Base-by-base conservation (phyloP, 1,139 yeast genomes). In the Meyerozyma athensensis region DNA sequence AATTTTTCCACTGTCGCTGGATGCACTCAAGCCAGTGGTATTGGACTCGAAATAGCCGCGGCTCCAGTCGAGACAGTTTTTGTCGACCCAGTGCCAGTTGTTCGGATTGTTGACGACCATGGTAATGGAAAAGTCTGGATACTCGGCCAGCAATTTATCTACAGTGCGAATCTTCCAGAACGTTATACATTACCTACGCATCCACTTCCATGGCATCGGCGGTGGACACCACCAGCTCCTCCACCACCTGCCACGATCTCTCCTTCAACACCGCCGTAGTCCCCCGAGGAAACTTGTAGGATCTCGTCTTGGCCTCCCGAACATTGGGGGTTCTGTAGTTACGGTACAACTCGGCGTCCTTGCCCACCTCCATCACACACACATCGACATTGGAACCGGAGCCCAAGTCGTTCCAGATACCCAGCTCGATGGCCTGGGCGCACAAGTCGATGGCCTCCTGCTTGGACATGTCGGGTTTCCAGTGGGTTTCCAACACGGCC, bases 361-460 rank as follows among this genome's bases (percentile, higher is more conserved):
- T 80, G 45, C 94, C 96, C 33, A 76, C 67, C 64, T 90, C 97
- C 95, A 92, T 87, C 22, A 92, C 97, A 68, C 97, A 92, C 46
- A 92, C 72, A 61, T 92, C 98, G 19, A 92, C 97, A 55, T 92
- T 92, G 22, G 97, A 90, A 57, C 98, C 98, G 2, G 97, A 90
- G 34, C 98, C 98, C 61, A 92, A 76, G 72, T 92, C 98, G 65
- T 92, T 92, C 96, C 97, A 92, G 55, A 92, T 90, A 76, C 98
- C 98, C 22, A 96, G 87, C 64, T 86, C 87, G 56, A 92, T 92
- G 33, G 98, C 98, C 49, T 86, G 89, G 5, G 96, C 74, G 46
- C 96, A 92, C 43, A 92, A 73, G 47, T 78, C 78, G 66, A 90
- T 80, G 17, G 97, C 98, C 57, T 87, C 96, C 36, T 89, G 95